phyloP scores from a whole-genome alignment of 2,329 filamentous ascomycete species.

The Uncinocarpus reesii region DNA sequence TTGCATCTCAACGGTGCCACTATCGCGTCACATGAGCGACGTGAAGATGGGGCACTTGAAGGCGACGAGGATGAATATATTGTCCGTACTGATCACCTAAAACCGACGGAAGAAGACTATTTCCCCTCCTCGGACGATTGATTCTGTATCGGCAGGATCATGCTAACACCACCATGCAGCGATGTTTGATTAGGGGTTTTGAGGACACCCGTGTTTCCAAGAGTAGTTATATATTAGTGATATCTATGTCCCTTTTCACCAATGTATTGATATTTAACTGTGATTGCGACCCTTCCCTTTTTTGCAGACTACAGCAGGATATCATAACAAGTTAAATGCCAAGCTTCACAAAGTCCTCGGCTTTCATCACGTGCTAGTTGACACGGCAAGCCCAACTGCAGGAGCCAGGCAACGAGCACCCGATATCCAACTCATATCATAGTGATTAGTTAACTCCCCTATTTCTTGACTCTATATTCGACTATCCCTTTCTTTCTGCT shows the following conservation, averaged over 20 bases:
- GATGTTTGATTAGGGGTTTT: not conserved
- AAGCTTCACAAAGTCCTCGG: too few species aligned
- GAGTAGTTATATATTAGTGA: not conserved
- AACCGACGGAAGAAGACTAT: constrained; percentile 1
- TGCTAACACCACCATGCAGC: too few species aligned
- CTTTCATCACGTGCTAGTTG: too few species aligned
- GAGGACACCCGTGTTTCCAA: not conserved
- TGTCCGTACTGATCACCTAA: constrained; percentile 31
- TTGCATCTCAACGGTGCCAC: constrained; percentile 25
- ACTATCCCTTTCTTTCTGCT: too few species aligned
- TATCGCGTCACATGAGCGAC: constrained; percentile 5
- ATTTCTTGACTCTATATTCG: too few species aligned
- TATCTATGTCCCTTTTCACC: not conserved
- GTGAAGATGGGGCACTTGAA: constrained; percentile 8
- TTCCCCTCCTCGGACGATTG: not conserved
- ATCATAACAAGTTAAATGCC: too few species aligned
- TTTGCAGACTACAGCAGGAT: too few species aligned
- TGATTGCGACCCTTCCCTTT: not conserved
- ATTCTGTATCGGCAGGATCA: not conserved
- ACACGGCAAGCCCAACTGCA: too few species aligned
- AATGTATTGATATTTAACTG: not conserved
- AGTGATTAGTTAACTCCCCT: too few species aligned
- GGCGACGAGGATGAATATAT: constrained; percentile 32
- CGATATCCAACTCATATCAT: too few species aligned
- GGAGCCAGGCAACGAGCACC: too few species aligned